These are phyloP conservation scores for Syncephalastrum monosporum DNA, from an alignment of 371 early-diverging fungal genomes.

Conservation along the genomic window DNA sequence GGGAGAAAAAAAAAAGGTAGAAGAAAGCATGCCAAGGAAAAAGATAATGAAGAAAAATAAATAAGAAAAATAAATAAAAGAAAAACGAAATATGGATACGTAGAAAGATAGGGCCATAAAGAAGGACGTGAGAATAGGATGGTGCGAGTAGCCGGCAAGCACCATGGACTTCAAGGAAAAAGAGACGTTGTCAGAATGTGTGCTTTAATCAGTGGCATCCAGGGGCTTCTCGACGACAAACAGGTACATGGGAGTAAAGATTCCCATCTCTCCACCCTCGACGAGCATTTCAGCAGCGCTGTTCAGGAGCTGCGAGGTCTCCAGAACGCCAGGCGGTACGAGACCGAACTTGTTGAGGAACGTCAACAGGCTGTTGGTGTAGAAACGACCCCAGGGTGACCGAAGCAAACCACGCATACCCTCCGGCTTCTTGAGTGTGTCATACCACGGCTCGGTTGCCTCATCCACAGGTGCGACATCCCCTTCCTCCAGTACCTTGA, in stretches of 20 bases:
- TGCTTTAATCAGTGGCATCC: slow-evolving; percentile 13
- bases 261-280: slow-evolving; percentile 64
- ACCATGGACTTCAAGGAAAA: neutral
- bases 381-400: slow-evolving; percentile 48
- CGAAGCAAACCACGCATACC: slow-evolving; percentile 54
- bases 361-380: slow-evolving; percentile 61
- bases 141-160: no score
- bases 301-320: slow-evolving; percentile 68
- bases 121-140: no score
- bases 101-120: no score
- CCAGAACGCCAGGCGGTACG: slow-evolving; percentile 68
- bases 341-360: slow-evolving; percentile 64
- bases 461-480: slow-evolving; percentile 61
- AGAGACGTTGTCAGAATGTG: neutral
- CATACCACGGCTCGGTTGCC: slow-evolving; percentile 69
- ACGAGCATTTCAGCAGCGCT: slow-evolving; percentile 74
- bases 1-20: no score
- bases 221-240: slow-evolving; percentile 74
- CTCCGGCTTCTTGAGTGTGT: slow-evolving; percentile 50
- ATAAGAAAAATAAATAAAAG: no score
- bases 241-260: slow-evolving; percentile 85
- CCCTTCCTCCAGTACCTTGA: slow-evolving; percentile 62
- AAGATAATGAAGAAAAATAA: no score
- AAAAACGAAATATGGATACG: no score
- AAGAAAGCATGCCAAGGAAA: no score